Evolutionary conservation across 2,329 filamentous ascomycete genomes (phyloP).

Genomic region (Cucurbitaria berberidis): DNA sequence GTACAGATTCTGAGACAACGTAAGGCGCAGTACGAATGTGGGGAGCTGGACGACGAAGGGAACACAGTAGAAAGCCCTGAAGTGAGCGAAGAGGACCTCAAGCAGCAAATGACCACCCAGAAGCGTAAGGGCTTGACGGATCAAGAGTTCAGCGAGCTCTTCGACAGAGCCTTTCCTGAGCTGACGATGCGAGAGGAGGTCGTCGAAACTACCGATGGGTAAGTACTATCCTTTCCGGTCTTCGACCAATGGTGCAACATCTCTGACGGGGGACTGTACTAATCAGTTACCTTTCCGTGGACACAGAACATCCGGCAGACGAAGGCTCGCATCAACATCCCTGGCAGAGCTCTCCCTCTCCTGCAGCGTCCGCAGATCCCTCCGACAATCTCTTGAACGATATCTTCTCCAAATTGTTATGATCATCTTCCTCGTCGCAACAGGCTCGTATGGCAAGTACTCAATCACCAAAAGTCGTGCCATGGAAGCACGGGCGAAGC

Average conservation of each 20-base stretch:
- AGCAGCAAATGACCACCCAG: slow-evolving; percentile 75
- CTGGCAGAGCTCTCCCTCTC: slow-evolving; percentile 88
- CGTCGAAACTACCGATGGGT: slow-evolving; percentile 62
- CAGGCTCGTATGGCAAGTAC: slow-evolving; percentile 66
- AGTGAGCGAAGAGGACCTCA: slow-evolving; percentile 72
- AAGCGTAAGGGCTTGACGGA: slow-evolving; percentile 83
- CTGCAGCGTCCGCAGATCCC: slow-evolving; percentile 78
- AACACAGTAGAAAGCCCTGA: slow-evolving; percentile 68
- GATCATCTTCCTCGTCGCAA: slow-evolving; percentile 58
- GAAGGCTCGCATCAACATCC: slow-evolving; percentile 79
- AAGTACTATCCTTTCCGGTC: slow-evolving; percentile 49
- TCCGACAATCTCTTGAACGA: slow-evolving; percentile 82
- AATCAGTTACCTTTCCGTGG: slow-evolving; percentile 79
- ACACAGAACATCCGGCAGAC: slow-evolving; percentile 73
- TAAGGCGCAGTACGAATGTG: slow-evolving; percentile 89
- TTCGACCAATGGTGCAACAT: slow-evolving; percentile 29
- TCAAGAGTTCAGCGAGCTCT: slow-evolving; percentile 90
- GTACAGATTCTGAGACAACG: slow-evolving; percentile 85
- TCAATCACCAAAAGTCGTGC: slow-evolving; percentile 68
- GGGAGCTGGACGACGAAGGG: slow-evolving; percentile 71
- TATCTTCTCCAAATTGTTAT: slow-evolving; percentile 81
- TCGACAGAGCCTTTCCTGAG: slow-evolving; percentile 75
- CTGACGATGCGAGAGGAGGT: slow-evolving; percentile 69
- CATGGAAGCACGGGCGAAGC: slow-evolving; percentile 75
- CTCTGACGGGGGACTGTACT: slow-evolving; percentile 62